Evolutionary conservation across 495 filamentous ascomycete species (phyloP).

Genomic region (Cladorrhinum samala): DNA sequence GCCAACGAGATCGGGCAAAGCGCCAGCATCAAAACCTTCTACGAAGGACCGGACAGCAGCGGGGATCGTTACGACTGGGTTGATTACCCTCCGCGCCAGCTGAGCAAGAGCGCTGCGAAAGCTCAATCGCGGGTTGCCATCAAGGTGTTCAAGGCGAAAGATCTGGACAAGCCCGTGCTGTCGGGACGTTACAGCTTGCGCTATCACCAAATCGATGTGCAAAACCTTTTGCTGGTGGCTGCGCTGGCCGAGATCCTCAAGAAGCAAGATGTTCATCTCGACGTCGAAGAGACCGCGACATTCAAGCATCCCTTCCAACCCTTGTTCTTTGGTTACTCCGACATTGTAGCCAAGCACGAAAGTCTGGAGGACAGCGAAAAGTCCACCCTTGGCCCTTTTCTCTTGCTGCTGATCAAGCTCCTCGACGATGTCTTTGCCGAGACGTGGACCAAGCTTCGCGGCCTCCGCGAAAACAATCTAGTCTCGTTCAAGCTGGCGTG

Average conservation of each 20-base stretch:
- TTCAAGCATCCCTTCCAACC: conserved; percentile 31
- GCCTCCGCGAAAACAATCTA: conserved; percentile 24
- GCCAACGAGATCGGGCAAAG: conserved; percentile 12
- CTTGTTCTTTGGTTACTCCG: conserved; percentile 34
- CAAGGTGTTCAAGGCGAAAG: conserved; percentile 36
- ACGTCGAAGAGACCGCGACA: conserved; percentile 25
- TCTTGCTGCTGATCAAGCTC: conserved; percentile 28
- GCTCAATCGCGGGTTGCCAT: conserved; percentile 34
- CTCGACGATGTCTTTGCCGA: conserved; percentile 34
- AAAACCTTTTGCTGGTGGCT: conserved; percentile 30
- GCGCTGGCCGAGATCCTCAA: conserved; percentile 28
- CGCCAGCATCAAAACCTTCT: conserved; percentile 21
- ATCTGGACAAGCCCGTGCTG: conserved; percentile 27
- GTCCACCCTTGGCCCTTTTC: conserved; percentile 19
- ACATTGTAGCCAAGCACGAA: conserved; percentile 21
- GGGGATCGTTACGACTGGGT: conserved; percentile 28
- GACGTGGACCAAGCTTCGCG: conserved; percentile 21
- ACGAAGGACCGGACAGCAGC: conserved; percentile 26
- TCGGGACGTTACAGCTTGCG: conserved; percentile 27
- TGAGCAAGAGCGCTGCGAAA: conserved; percentile 28
- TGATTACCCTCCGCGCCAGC: conserved; percentile 33
- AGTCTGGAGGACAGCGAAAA: conserved; percentile 6
- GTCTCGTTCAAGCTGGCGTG: conserved; percentile 32
- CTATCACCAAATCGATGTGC: conserved; percentile 31
- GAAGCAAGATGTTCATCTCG: conserved; percentile 26